phyloP scores from a whole-genome alignment of 108 stramenopile genomes.

The Discostella pseudostelligera region DNA sequence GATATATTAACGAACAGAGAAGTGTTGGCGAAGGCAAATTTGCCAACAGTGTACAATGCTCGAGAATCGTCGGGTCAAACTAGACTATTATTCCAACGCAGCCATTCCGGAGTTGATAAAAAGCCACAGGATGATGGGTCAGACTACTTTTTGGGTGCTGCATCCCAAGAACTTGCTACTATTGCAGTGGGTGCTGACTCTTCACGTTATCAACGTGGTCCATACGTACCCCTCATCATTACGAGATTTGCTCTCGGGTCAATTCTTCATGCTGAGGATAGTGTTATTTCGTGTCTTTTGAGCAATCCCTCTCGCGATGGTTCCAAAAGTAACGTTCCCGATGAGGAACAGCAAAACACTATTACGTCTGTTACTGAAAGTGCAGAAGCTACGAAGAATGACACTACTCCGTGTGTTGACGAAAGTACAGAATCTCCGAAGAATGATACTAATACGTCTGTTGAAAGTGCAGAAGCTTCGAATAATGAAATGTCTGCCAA shows the following conservation, averaged over 20 bases:
- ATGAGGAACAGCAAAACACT: slow-evolving; percentile 7
- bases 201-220: slow-evolving; percentile 71
- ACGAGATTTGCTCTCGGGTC: slow-evolving; percentile 71
- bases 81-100: slow-evolving; percentile 34
- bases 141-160: slow-evolving; percentile 73
- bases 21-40: slow-evolving; percentile 9
- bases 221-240: slow-evolving; percentile 77
- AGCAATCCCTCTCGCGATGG: slow-evolving; percentile 4
- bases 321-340: slow-evolving; percentile 5
- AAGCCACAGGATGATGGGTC: slow-evolving; percentile 62
- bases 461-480: slow-evolving; percentile 15
- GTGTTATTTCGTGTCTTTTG: slow-evolving; percentile 48
- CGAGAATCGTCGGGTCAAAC: background rate
- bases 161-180: slow-evolving; percentile 57
- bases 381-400: slow-evolving; percentile 5
- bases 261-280: slow-evolving; percentile 63
- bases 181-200: slow-evolving; percentile 77
- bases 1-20: slow-evolving; percentile 18
- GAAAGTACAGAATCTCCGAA: slow-evolving; percentile 12
- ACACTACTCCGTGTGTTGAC: slow-evolving; percentile 11
- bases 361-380: slow-evolving; percentile 16
- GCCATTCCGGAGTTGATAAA: slow-evolving; percentile 62
- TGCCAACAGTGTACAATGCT: slow-evolving; percentile 3
- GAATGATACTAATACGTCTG: slow-evolving; percentile 9
- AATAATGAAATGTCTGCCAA: too few species aligned